Base-by-base conservation (phyloP, 768 basidiomycete genomes). In the Hericium alpestre region DNA sequence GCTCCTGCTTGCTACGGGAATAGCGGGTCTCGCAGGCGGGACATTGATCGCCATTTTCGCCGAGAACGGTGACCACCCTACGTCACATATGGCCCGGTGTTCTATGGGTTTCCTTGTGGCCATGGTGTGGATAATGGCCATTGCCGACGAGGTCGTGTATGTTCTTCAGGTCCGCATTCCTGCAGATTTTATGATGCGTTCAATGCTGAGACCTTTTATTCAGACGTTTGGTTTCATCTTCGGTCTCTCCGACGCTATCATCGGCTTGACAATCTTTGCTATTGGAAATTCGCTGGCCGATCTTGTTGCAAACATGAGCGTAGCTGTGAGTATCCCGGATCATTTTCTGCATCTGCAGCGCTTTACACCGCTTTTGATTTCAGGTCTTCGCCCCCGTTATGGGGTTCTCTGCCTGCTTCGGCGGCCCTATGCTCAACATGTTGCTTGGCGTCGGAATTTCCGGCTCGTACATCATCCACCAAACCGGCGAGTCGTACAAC, bases 91-190 rank as follows among this genome's bases (percentile, higher is more conserved):
- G 71, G 76, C 79, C 10, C 79, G 93, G 10, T 95, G 92, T 65
- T 86, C 84, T 22, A 85, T 94, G 77, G 95, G 96, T 0, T 99
- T 99, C 72, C 68, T 85, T 20, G 86, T 95, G 25, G 79, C 93
- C 2, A 81, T 97, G 59, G 84, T 97, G 8, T 99, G 96, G 95
- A 97, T 99, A 64, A 94, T 97, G 83, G 93, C 89, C 6, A 93
- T 98, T 51, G 93, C 94, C 1, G 93, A 96, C 67, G 94, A 97
- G 68, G 93, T 95, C 2, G 93, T 98, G 32, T 80, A 87, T 51
- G 85, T 97, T 11, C 78, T 98, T 10, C 84, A 87, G 74, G 94
- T 94, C 48, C 57, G 61, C 20, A 9, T 38, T 18, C 20, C 6
- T 20, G 40, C 11, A 37, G 32, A 22, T 49, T 41, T n/a, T 22